Base-by-base conservation (phyloP, 768 basidiomycete genomes). In the Termitomyces sp. region DNA sequence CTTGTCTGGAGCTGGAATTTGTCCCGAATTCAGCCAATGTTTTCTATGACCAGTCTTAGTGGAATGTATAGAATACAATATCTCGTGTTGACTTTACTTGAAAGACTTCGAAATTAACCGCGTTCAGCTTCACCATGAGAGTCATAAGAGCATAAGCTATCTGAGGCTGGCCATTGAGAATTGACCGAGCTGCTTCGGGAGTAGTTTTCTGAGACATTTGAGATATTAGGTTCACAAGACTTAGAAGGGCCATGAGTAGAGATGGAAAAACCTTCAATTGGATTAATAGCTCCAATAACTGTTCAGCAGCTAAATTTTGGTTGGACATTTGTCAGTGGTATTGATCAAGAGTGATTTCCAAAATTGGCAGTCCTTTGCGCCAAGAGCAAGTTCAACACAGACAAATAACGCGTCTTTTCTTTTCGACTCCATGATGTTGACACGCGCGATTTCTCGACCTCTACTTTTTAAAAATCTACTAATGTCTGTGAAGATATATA, bases 81-180 rank as follows among this genome's bases (percentile, higher is more conserved):
- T 0, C 20, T 34, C 47, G 4, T 36, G 5, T 1, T 25, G 37
- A 38, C 48, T 76, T 45, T 61, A 90, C 90, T 78, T 91, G 88
- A 65, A 91, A 84, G 7, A 91, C 88, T 49, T 91, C 86, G 52
- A 89, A 78, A 54, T 91, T 85, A 42, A 92, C 79, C 0, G 87
- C 88, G 59, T 87, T 86, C 75, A 92, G 84, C 59, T 83, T 84
- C 25, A 91, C 89, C 89, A 92, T 90, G 42, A 91, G 82, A 0
- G 82, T 81, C 60, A 92, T 88, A 0, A 92, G 76, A 2, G 87
- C 88, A 71, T 90, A 91, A 0, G 89, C 85, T 59, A 92, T 90
- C 56, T 86, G 85, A 0, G 90, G 90, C 63, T 89, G 88, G 15
- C 80, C 78, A 65, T 88, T 87, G 47, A 92, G 77, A 66, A 92